Conservation (phyloP, 257 asterid species). For the Echites panduratus region DNA sequence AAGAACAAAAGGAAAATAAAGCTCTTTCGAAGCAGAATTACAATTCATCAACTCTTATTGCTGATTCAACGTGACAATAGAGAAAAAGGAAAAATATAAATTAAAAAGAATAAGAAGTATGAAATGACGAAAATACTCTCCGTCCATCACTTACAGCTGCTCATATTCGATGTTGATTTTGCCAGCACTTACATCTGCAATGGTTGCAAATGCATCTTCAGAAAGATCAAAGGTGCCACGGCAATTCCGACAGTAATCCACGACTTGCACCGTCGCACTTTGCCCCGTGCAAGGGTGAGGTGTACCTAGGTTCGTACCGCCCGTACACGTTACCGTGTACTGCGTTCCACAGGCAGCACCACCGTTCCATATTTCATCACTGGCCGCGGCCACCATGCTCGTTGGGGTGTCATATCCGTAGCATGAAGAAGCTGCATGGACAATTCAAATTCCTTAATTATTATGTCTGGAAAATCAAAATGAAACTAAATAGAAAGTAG, state of each 20-base stretch:
- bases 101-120: too few species aligned
- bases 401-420: not conserved
- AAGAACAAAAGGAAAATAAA: too few species aligned
- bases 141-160: not conserved
- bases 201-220: conserved; percentile 24
- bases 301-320: conserved; percentile 6
- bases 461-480: too few species aligned
- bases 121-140: too few species aligned
- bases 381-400: not conserved
- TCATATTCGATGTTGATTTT: not conserved
- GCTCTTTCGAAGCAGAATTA: too few species aligned
- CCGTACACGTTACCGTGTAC: conserved; percentile 28
- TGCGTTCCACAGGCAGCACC: conserved; percentile 25
- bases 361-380: not conserved
- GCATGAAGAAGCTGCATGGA: not conserved
- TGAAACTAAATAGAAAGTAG: too few species aligned
- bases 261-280: conserved; percentile 23
- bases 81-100: too few species aligned
- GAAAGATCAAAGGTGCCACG: conserved; percentile 32
- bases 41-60: too few species aligned
- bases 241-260: conserved; percentile 32
- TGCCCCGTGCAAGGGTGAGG: conserved; percentile 27
- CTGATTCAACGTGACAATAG: too few species aligned
- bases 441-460: too few species aligned
- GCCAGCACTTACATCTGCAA: conserved; percentile 21